Conservation (phyloP, 441 rosid species). For the Pelargonium cotyledonis region DNA sequence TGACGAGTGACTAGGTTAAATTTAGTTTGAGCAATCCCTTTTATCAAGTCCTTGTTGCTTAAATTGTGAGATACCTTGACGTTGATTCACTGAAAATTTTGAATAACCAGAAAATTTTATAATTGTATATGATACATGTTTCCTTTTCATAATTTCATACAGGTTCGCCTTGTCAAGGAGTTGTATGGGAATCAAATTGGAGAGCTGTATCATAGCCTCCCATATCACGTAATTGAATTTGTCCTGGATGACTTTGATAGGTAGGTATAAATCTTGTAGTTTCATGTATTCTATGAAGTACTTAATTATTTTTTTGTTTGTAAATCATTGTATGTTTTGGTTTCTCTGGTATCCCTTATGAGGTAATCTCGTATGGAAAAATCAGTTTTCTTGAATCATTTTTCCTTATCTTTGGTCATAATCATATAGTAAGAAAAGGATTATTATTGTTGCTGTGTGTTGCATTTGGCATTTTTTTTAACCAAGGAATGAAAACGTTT, state of each 20-base stretch:
- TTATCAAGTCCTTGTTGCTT: neutral
- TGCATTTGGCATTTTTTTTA: neutral
- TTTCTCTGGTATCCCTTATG: neutral
- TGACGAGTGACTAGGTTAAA: neutral
- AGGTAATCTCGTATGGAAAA: neutral
- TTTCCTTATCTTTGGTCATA: neutral
- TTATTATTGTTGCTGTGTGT: neutral
- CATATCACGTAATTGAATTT: constrained; percentile 87
- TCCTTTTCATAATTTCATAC: constrained; percentile 21
- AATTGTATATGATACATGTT: neutral
- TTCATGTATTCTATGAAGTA: neutral
- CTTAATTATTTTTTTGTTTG: too few species aligned
- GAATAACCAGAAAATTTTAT: neutral
- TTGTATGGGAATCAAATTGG: constrained; percentile 87
- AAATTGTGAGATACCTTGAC: neutral
- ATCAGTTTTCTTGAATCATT: neutral
- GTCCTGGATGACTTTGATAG: constrained; percentile 68
- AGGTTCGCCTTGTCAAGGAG: constrained; percentile 91
- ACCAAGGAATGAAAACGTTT: neutral
- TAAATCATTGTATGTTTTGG: too few species aligned
- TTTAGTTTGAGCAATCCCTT: neutral
- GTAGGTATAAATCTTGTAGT: constrained; percentile 35
- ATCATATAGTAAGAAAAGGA: neutral
- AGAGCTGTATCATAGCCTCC: constrained; percentile 85
- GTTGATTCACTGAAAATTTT: neutral